Percentiles rank a stretch among this genome's conserved stretches.
Conservation (phyloP, 768 basidiomycete genomes). For the Termitomyces sp. region DNA sequence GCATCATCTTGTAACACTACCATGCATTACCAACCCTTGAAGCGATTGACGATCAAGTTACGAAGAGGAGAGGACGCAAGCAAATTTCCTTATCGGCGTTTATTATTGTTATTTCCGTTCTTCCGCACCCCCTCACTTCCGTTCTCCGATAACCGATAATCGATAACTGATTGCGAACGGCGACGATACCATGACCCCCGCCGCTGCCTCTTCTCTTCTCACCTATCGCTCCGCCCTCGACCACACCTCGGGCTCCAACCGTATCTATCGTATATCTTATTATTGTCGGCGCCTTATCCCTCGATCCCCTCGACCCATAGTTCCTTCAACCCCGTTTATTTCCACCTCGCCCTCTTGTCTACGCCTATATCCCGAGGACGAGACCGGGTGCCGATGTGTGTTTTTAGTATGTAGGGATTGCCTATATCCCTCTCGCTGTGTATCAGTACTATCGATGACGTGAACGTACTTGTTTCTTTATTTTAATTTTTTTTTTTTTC, state of each 20-base stretch:
- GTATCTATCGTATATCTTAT: conserved; percentile 7
- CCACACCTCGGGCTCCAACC: neutral
- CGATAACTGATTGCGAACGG: neutral
- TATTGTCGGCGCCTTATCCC: neutral
- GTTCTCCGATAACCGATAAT: neutral
- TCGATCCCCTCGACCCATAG: neutral
- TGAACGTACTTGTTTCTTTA: neutral
- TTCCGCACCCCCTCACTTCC: neutral
- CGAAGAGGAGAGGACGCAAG: neutral
- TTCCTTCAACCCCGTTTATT: neutral
- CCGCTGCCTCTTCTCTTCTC: too few species aligned
- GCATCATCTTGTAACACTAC: conserved; percentile 3
- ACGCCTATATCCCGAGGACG: conserved; percentile 1
- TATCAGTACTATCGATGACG: conserved; percentile 2
- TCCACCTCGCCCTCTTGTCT: neutral
- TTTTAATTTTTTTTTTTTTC: neutral
- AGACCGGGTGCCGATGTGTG: neutral
- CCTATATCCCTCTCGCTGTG: neutral
- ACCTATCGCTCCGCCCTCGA: neutral
- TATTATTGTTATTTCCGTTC: neutral
- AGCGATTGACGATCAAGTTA: neutral
- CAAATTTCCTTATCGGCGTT: neutral
- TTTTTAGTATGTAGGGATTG: conserved; percentile 4
- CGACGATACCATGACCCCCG: neutral
- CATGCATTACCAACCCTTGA: neutral